phyloP scores from a whole-genome alignment of 2,329 filamentous ascomycete species.

The Paramyrothecium sp. region DNA sequence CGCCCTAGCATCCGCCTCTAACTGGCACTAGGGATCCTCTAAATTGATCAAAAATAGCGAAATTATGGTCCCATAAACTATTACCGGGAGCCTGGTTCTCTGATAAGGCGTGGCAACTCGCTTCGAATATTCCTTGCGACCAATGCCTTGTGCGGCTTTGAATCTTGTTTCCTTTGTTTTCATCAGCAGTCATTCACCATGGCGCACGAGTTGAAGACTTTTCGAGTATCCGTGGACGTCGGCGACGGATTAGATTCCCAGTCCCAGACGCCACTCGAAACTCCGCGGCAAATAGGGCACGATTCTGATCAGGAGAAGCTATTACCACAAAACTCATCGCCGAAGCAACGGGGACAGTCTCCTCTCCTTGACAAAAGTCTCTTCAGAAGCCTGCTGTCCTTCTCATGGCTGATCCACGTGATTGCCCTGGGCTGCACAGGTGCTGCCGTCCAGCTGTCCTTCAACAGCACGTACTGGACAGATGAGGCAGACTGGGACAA shows the following conservation, averaged over 20 bases:
- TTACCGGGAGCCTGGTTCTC: too few species aligned
- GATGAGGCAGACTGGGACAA: conserved; percentile 1
- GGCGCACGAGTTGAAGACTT: not conserved
- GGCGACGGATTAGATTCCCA: not conserved
- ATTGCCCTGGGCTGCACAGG: conserved; percentile 2
- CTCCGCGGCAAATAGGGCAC: not conserved
- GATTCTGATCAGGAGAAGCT: not conserved
- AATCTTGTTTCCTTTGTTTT: too few species aligned
- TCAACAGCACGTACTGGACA: conserved; percentile 1
- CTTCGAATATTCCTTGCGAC: too few species aligned
- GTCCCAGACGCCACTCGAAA: not conserved
- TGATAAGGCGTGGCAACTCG: too few species aligned
- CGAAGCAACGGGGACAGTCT: not conserved
- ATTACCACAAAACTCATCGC: not conserved
- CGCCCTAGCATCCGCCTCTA: not conserved
- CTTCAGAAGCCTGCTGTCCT: not conserved
- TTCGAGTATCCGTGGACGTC: not conserved
- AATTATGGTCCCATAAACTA: too few species aligned
- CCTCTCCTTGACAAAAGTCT: not conserved
- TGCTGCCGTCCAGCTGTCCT: not conserved
- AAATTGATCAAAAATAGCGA: not conserved
- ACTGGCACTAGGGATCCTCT: not conserved
- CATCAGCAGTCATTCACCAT: too few species aligned
- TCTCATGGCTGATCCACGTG: conserved; percentile 2
- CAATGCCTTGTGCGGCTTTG: too few species aligned